These are phyloP conservation scores for Nigrograna mackinnonii DNA, from an alignment of 2,329 filamentous ascomycete species.

Conservation along the genomic window DNA sequence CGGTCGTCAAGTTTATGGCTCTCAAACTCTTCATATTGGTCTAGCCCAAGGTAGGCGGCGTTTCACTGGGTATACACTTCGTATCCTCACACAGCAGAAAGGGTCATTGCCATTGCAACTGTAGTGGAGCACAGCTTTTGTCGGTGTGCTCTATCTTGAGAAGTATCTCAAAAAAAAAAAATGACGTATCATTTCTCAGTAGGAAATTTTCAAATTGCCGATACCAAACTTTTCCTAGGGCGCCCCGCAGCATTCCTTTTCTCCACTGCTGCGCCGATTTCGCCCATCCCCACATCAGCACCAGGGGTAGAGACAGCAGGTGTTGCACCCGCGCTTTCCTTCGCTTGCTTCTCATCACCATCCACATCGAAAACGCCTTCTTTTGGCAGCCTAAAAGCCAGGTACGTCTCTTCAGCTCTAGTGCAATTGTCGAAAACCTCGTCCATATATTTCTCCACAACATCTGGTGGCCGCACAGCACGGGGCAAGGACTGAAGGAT, in stretches of 20 bases:
- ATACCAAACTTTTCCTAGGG: slow-evolving; percentile 26
- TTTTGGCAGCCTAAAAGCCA: slow-evolving; percentile 56
- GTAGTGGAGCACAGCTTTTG: too few relatives aligned
- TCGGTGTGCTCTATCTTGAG: too few relatives aligned
- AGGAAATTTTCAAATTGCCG: too few relatives aligned
- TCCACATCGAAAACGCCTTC: slow-evolving; percentile 34
- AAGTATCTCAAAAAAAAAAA: too few relatives aligned
- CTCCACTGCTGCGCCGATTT: slow-evolving; percentile 10
- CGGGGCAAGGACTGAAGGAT: slow-evolving; percentile 59
- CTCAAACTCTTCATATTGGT: too few relatives aligned
- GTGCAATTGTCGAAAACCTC: slow-evolving; percentile 52
- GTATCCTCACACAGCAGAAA: too few relatives aligned
- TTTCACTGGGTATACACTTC: too few relatives aligned
- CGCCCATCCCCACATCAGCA: slow-evolving; percentile 19
- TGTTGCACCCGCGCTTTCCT: slow-evolving; percentile 22
- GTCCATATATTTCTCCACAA: slow-evolving; percentile 43
- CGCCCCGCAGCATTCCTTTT: slow-evolving; percentile 26
- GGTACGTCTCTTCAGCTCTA: slow-evolving; percentile 6
- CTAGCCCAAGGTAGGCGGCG: too few relatives aligned
- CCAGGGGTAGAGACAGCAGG: slow-evolving; percentile 20
- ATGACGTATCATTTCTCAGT: too few relatives aligned
- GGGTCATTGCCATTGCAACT: too few relatives aligned
- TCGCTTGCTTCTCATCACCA: slow-evolving; percentile 10
- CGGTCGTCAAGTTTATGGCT: too few relatives aligned
- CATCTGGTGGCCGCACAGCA: slow-evolving; percentile 53